These are phyloP conservation scores for Camelina hispida DNA, from an alignment of 345 rosid species.

Conservation along the genomic window DNA sequence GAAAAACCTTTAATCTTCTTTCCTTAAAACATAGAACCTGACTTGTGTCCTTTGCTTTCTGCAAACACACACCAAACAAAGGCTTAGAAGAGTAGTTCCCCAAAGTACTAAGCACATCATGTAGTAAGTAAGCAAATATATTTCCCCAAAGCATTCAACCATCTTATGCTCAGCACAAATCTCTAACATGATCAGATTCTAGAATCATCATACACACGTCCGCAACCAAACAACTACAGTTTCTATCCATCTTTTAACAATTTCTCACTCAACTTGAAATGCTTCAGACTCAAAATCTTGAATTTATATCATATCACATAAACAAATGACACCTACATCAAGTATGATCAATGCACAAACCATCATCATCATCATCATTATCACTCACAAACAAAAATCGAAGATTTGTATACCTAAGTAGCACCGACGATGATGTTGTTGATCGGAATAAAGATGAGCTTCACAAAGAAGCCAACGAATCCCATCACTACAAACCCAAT, in stretches of 20 bases:
- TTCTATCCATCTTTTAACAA: neutral
- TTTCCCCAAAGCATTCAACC: neutral
- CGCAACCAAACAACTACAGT: conserved; percentile 3
- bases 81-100: conserved; percentile 12
- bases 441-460: conserved; percentile 78
- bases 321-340: neutral
- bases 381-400: neutral
- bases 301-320: no score
- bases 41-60: conserved; percentile 16
- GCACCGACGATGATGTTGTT: conserved; percentile 66
- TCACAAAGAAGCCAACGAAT: conserved; percentile 78
- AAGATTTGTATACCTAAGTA: conserved; percentile 39
- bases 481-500: conserved; percentile 90
- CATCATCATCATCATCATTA: neutral
- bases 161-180: neutral
- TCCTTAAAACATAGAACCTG: conserved; percentile 9
- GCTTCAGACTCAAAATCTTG: no score
- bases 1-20: neutral
- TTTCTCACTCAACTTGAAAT: neutral
- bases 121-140: neutral
- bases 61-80: conserved; percentile 11
- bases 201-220: neutral
- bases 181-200: neutral
- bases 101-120: neutral
- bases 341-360: neutral